Base-by-base conservation (phyloP, 805 yeast genomes). In the Kluyveromyces siamensis region DNA sequence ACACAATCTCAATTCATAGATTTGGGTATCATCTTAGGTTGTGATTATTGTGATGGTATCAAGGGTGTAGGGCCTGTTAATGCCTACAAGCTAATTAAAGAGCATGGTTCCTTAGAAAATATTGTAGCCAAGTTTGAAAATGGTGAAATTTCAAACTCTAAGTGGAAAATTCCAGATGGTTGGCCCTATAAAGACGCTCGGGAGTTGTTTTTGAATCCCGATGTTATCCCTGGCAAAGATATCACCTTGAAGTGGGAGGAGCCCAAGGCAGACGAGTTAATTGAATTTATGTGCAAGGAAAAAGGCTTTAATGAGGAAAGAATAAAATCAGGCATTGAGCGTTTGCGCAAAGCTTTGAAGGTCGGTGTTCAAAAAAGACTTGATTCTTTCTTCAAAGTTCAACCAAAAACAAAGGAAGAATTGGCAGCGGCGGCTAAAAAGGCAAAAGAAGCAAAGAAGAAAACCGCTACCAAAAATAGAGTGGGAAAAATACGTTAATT, bases 51-150 rank as follows among this genome's bases (percentile, higher is more conserved):
- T 69, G 97, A 91, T 55, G 86, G 96, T 4, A 90, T 93, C 50
- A 80, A 80, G 58, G 99, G 99, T 21, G 83, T 93, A 52, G 99
- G 99, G 8, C 98, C 98, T 0, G 93, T 86, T 2, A 91, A 96
- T 1, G 99, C 97, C 0, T 73, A 77, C 53, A 91, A 93, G 61
- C 73, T 93, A 52, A 87, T 93, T 52, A 84, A 82, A 61, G 96
- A 91, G 60, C 89, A 87, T 64, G 82, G 84, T 1, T 74, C 84
- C 0, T 73, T 93, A 44, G 98, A 91, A 52, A 83, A 82, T 37
- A 81, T 93, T 40, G 77, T 91, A 39, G 81, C 80, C 56, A 72
- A 68, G 50, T 77, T 89, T 36, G 74, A 80, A 45, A 48, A 68
- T 41, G 63, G 60, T 6, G 65, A 63, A 27, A 43, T 43, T 2